Conservation (phyloP, 2,329 filamentous ascomycete genomes). For the Dactylonectria estremocensis region DNA sequence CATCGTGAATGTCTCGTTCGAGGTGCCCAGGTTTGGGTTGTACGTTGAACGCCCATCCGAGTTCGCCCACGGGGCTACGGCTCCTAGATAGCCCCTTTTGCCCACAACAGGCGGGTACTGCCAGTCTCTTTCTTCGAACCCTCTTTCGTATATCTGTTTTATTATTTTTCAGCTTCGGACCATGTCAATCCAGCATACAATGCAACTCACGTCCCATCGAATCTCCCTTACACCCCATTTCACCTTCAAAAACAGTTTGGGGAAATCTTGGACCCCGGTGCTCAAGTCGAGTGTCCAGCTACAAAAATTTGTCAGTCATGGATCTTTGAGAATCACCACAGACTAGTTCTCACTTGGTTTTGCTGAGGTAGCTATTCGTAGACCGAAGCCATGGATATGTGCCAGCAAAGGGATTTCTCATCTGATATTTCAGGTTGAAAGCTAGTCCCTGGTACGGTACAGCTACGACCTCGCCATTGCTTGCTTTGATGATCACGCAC, state of each 20-base stretch:
- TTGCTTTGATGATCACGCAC: conserved; percentile 50
- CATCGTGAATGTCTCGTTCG: not conserved
- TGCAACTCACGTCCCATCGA: conserved; percentile 26
- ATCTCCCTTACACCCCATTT: conserved; percentile 24
- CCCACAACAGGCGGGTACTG: conserved; percentile 53
- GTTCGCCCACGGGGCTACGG: conserved; percentile 32
- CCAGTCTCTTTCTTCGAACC: conserved; percentile 51
- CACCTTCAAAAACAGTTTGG: conserved; percentile 23
- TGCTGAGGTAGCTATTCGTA: not conserved
- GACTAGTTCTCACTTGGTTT: not conserved
- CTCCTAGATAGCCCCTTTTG: conserved; percentile 51
- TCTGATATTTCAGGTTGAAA: conserved; percentile 7
- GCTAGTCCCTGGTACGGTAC: conserved; percentile 52
- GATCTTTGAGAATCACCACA: conserved; percentile 8
- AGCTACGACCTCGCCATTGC: conserved; percentile 49
- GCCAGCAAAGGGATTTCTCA: conserved; percentile 22
- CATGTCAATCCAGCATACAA: conserved; percentile 35
- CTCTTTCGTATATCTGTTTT: conserved; percentile 31
- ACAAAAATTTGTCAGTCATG: not conserved
- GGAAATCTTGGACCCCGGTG: conserved; percentile 33
- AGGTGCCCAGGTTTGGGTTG: not conserved
- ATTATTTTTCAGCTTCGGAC: not conserved
- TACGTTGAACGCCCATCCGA: conserved; percentile 8
- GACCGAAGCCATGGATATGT: conserved; percentile 14
- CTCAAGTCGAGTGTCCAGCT: conserved; percentile 22